Conservation (phyloP, 2,329 filamentous ascomycete species). For the Pleoardoris graminearum region DNA sequence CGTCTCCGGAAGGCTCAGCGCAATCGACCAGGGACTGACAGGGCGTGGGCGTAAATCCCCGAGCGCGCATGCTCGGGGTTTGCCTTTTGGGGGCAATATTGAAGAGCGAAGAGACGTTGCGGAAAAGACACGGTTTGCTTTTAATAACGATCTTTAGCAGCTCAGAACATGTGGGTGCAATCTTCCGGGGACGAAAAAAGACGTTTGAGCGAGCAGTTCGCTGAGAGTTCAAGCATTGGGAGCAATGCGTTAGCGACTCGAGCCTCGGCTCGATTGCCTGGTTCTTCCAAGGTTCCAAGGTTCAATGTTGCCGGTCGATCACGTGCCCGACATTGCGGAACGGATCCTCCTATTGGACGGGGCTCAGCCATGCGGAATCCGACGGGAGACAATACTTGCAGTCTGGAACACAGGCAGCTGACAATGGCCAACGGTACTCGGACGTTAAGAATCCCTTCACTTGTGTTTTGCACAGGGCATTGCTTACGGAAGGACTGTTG, state of each 20-base stretch:
- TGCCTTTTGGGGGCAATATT: slow-evolving; percentile 20
- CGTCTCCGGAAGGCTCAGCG: slow-evolving; percentile 10
- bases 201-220: background rate
- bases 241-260: background rate
- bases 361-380: background rate
- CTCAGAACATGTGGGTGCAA: background rate
- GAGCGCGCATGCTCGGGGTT: slow-evolving; percentile 11
- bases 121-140: background rate
- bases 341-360: background rate
- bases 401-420: background rate
- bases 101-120: background rate
- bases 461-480: background rate
- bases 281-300: too few relatives aligned
- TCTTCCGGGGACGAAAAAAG: background rate
- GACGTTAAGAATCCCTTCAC: background rate
- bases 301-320: too few relatives aligned
- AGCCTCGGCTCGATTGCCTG: too few relatives aligned
- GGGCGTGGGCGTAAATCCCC: slow-evolving; percentile 17
- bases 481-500: background rate
- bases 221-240: background rate
- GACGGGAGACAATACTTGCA: background rate
- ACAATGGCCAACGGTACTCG: too few relatives aligned
- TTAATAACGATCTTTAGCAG: background rate
- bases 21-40: slow-evolving; percentile 5
- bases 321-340: background rate